Base-by-base conservation (phyloP, 257 asterid genomes). In the Penstemon eatonii region DNA sequence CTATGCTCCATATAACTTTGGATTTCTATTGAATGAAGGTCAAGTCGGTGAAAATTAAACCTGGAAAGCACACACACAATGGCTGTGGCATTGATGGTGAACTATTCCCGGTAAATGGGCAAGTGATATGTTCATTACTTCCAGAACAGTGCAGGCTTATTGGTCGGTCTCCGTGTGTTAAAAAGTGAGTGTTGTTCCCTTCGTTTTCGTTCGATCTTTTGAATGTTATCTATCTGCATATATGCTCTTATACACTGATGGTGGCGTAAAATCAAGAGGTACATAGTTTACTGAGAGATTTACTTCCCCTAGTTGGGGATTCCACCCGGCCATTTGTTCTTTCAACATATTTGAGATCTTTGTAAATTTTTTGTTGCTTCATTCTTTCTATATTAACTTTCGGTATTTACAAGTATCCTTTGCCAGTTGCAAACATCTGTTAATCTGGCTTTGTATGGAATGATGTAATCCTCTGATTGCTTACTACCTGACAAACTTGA, bases 51-150 rank as follows among this genome's bases (percentile, higher is more conserved):
- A 94, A 85, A 82, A 71, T 94, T 5, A 90, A 87, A 78, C 96
- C 96, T 0, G 97, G 96, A 53, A 94, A 88, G 79, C 95, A 70
- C 80, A 81, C 97, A 3, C 90, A 87, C 77, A 87, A 73, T 63
- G 94, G 96, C 57, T 89, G 97, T 78, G 99, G 99, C 64, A 91
- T 94, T 4, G 99, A 94, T 68, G 99, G 99, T 10, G 99, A 94
- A 79, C 85, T 91, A 69, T 91, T 94, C 78, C 85, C 97, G 0
- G 85, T 89, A 13, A 87, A 87, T 8, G 99, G 92, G 71, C 90
- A 84, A 80, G 86, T 91, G 33, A 76, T 83, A 41, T 89, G 92
- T 66, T 87, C 99, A 59, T 81, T 87, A 64, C 89, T 94, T 61
- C 97, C 96, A 8, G 96, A 94, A 25, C 99, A 94, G 79, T 88